These are phyloP conservation scores for Solanum boliviense DNA, from an alignment of 257 asterid species.

Conservation along the genomic window DNA sequence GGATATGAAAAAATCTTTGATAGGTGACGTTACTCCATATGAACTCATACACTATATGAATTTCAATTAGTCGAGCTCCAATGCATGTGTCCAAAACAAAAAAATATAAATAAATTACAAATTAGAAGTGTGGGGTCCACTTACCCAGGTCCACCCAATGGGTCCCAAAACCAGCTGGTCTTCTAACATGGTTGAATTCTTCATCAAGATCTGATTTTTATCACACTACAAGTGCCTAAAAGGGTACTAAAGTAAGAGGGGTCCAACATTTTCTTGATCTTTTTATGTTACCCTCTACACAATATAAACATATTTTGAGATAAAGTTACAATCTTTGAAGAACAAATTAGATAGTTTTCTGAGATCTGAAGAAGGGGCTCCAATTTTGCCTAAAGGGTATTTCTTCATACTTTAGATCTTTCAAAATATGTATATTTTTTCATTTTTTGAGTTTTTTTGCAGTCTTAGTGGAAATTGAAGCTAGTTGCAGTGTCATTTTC, in stretches of 20 bases:
- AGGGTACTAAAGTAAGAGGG: not conserved
- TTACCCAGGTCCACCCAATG: not conserved
- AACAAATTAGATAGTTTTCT: not conserved
- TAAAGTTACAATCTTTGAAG: not conserved
- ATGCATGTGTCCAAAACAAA: not conserved
- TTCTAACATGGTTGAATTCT: not conserved
- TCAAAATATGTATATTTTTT: not conserved
- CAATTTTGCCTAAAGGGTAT: not conserved
- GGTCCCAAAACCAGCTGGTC: constrained; percentile 39
- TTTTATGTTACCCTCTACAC: not conserved
- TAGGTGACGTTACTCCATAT: fast-evolving
- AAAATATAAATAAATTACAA: not conserved
- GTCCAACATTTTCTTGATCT: not conserved
- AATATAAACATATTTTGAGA: not conserved
- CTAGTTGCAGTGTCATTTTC: not conserved
- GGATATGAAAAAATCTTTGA: no score
- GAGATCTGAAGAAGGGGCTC: not conserved
- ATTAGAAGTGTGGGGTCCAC: not conserved
- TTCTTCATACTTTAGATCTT: not conserved
- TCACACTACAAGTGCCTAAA: not conserved
- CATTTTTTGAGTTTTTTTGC: not conserved
- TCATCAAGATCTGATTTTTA: constrained; percentile 4
- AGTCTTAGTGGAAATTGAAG: not conserved
- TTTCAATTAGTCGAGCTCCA: fast-evolving
- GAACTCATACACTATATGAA: no score